Percentiles rank a stretch among this genome's conserved stretches.
Evolutionary conservation across 1,284 basidiomycete genomes (phyloP).

Genomic region (Melampsora americana): DNA sequence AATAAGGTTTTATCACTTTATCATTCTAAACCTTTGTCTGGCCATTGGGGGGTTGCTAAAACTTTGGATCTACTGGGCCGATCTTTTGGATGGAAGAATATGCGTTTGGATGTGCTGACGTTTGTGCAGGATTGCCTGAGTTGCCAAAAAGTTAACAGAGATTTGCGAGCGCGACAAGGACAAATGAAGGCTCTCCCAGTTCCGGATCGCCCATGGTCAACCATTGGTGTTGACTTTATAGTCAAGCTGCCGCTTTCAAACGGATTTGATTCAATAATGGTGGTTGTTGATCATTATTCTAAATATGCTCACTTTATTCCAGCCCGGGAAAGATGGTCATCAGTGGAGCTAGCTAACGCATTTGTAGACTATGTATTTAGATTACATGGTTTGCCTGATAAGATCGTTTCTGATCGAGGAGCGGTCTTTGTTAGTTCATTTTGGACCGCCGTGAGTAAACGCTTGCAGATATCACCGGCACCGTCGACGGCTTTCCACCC

Average conservation of each 20-base stretch:
- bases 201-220: neutral
- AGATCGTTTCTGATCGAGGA: neutral
- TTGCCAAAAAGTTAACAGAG: neutral
- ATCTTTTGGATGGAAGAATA: neutral
- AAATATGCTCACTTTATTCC: neutral
- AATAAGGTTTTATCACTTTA: neutral
- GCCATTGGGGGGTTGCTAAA: neutral
- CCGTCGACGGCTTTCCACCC: slow-evolving; percentile 28
- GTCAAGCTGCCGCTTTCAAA: neutral
- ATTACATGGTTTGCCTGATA: slow-evolving; percentile 4
- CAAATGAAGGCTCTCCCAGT: neutral
- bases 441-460: neutral
- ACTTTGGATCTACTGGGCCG: neutral
- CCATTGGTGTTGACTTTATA: slow-evolving; percentile 9
- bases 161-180: neutral
- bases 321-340: neutral
- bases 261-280: neutral
- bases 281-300: neutral
- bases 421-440: slow-evolving; percentile 16
- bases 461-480: neutral
- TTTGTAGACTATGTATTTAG: neutral
- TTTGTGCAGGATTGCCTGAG: neutral
- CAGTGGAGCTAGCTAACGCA: neutral
- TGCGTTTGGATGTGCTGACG: neutral
- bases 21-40: neutral